Conservation (phyloP, 2,329 filamentous ascomycete species). For the Fusarium ramigenum region DNA sequence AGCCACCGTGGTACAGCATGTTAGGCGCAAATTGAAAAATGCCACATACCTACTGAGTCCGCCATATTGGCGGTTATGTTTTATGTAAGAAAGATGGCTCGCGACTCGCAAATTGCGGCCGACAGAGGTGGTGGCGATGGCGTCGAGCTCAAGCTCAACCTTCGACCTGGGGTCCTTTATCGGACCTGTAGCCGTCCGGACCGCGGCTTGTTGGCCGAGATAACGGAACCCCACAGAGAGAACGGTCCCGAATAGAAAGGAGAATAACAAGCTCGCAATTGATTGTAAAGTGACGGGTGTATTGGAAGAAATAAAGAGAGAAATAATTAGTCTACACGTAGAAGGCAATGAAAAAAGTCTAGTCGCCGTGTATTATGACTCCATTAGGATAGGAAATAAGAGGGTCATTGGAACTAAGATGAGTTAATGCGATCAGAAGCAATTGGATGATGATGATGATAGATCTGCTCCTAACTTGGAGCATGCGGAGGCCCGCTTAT, state of each 20-base stretch:
- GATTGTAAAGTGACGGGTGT: background rate
- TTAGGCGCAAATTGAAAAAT: background rate
- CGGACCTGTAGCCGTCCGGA: constrained; percentile 41
- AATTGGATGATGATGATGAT: constrained; percentile 30
- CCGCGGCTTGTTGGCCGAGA: constrained; percentile 44
- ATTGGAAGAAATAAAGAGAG: constrained; percentile 5
- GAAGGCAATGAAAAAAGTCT: constrained; percentile 18
- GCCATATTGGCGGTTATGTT: constrained; percentile 37
- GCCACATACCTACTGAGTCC: constrained; percentile 45
- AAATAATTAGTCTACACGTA: constrained; percentile 3
- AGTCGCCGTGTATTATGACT: constrained; percentile 32
- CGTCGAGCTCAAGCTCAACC: constrained; percentile 24
- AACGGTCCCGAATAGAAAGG: constrained; percentile 19
- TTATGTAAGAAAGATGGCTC: constrained; percentile 17
- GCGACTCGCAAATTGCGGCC: constrained; percentile 28
- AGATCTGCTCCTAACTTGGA: constrained; percentile 18
- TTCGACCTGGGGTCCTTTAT: constrained; percentile 37
- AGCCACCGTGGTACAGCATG: constrained; percentile 15
- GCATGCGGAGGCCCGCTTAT: constrained; percentile 32
- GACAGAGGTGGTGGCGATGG: constrained; percentile 24
- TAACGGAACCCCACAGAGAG: constrained; percentile 37
- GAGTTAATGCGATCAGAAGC: constrained; percentile 30
- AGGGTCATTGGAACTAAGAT: constrained; percentile 24
- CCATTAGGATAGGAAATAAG: constrained; percentile 34
- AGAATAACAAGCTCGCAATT: constrained; percentile 1